Evolutionary conservation across 208 protist genomes (phyloP).

Genomic region (Vickermania ingenoplastis): DNA sequence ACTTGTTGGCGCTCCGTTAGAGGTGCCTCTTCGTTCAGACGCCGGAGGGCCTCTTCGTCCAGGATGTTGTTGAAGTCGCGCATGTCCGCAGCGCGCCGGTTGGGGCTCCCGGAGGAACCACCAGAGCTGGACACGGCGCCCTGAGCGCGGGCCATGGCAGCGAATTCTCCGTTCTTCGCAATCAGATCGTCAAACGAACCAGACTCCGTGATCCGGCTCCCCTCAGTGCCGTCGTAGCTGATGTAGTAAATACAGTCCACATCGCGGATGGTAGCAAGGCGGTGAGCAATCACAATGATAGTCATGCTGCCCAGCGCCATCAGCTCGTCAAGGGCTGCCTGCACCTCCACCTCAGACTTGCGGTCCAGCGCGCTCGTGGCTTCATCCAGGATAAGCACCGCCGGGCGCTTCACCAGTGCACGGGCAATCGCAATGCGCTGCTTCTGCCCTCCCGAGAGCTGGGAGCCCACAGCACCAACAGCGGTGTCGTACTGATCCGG

Average conservation of each 20-base stretch:
- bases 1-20: conserved; percentile 45
- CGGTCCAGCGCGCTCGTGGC: conserved; percentile 88
- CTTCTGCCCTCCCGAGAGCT: conserved; percentile 92
- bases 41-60: conserved; percentile 28
- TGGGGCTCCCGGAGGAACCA: background rate
- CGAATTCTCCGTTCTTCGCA: conserved; percentile 30
- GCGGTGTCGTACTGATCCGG: conserved; percentile 75
- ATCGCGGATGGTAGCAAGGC: conserved; percentile 79
- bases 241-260: conserved; percentile 85
- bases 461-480: conserved; percentile 67
- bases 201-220: conserved; percentile 39
- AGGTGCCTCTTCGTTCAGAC: conserved; percentile 32
- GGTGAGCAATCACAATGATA: conserved; percentile 84
- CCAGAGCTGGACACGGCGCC: conserved; percentile 10
- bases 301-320: conserved; percentile 56
- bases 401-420: conserved; percentile 73
- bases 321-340: conserved; percentile 71
- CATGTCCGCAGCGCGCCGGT: background rate
- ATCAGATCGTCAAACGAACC: conserved; percentile 62
- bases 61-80: conserved; percentile 19
- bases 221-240: conserved; percentile 37
- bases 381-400: conserved; percentile 91
- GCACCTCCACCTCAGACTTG: conserved; percentile 85
- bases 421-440: conserved; percentile 93
- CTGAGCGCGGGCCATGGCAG: conserved; percentile 60